These are phyloP conservation scores for Gossypium lobatum DNA, from an alignment of 441 rosid genomes.

Conservation along the genomic window DNA sequence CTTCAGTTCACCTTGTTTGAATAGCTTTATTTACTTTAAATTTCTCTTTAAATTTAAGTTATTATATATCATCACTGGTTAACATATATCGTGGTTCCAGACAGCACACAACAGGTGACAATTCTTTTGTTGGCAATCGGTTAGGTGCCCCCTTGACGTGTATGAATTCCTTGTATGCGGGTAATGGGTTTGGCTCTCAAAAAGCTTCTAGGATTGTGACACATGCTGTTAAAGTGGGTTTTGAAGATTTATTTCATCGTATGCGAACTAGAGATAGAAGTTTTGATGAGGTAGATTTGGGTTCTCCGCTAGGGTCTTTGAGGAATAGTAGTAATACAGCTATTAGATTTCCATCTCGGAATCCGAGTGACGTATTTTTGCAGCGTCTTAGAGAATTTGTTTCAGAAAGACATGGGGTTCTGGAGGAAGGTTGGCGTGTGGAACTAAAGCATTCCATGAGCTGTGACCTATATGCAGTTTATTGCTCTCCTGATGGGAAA, in stretches of 20 bases:
- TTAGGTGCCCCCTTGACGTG: slow-evolving; percentile 43
- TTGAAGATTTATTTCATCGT: slow-evolving; percentile 41
- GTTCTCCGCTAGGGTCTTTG: slow-evolving; percentile 41
- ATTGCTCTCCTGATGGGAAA: slow-evolving; percentile 80
- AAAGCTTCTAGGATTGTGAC: slow-evolving; percentile 42
- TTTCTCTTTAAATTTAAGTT: not conserved
- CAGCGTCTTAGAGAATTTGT: slow-evolving; percentile 71
- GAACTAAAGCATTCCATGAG: slow-evolving; percentile 52
- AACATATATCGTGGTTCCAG: slow-evolving; percentile 13
- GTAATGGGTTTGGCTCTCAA: slow-evolving; percentile 45
- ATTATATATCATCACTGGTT: not conserved
- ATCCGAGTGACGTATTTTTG: slow-evolving; percentile 62
- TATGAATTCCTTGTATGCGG: slow-evolving; percentile 37
- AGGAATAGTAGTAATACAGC: slow-evolving; percentile 41
- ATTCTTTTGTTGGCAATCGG: slow-evolving; percentile 33
- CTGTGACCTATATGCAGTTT: slow-evolving; percentile 51
- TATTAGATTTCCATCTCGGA: slow-evolving; percentile 31
- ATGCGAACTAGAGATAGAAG: slow-evolving; percentile 32
- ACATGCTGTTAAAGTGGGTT: slow-evolving; percentile 35
- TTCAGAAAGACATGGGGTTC: slow-evolving; percentile 70
- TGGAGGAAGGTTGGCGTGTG: slow-evolving; percentile 82
- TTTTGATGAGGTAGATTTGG: slow-evolving; percentile 42
- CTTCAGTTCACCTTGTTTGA: not conserved
- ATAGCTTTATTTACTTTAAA: not conserved
- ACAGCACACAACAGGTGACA: slow-evolving; percentile 8